phyloP scores from a whole-genome alignment of 164 flowering plant species.

The Annona squamosa region DNA sequence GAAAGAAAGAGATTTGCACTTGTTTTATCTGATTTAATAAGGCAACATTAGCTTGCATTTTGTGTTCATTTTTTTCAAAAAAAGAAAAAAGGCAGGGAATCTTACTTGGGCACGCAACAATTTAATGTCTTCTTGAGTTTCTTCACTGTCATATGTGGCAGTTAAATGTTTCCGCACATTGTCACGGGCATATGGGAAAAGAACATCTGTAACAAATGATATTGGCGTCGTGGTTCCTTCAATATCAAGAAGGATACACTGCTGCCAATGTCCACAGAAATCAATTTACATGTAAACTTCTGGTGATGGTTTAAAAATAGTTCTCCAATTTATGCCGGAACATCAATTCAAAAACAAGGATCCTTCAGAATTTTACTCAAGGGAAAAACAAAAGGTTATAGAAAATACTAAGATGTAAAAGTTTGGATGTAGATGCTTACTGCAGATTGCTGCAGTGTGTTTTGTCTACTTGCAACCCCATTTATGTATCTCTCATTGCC shows the following conservation, averaged over 20 bases:
- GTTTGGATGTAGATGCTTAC: constrained; percentile 28
- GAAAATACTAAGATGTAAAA: background rate
- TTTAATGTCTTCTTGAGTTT: constrained; percentile 84
- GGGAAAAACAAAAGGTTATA: background rate
- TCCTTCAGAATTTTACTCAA: background rate
- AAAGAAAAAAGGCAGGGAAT: background rate
- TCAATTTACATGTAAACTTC: background rate
- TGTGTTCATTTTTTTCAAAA: background rate
- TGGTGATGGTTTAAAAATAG: background rate
- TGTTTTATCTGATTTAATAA: too few relatives aligned
- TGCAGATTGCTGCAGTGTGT: constrained; percentile 18
- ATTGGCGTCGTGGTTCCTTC: constrained; percentile 99
- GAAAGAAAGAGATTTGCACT: too few relatives aligned
- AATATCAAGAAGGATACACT: constrained; percentile 92
- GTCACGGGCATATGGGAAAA: constrained; percentile 93
- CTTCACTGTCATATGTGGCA: constrained; percentile 65
- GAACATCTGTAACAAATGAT: constrained; percentile 88
- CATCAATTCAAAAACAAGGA: background rate
- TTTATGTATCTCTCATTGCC: constrained; percentile 9
- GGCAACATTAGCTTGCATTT: background rate
- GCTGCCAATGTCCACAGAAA: constrained; percentile 40
- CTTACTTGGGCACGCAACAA: constrained; percentile 78
- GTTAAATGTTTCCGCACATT: constrained; percentile 78
- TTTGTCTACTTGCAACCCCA: constrained; percentile 14
- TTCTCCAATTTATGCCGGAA: background rate